Evolutionary conservation across 495 filamentous ascomycete species (phyloP).

Genomic region (Penicillium bovifimosum): DNA sequence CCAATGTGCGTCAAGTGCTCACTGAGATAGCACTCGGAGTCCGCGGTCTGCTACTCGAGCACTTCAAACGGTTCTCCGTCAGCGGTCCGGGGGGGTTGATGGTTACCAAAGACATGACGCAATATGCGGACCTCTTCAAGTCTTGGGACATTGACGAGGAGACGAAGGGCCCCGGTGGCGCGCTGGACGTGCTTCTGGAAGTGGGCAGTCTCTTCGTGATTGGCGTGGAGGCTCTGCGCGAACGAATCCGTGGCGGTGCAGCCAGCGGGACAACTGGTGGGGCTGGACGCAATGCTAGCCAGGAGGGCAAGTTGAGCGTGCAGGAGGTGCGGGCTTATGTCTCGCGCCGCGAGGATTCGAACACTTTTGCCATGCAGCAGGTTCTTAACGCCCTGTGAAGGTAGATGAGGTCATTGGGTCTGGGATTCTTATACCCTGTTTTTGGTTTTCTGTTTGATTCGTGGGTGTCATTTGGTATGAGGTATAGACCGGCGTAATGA

Average conservation of each 20-base stretch:
- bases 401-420: background rate
- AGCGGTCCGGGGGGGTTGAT: constrained; percentile 89
- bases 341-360: constrained; percentile 72
- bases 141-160: constrained; percentile 72
- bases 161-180: constrained; percentile 48
- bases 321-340: constrained; percentile 80
- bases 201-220: constrained; percentile 97
- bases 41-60: constrained; percentile 72
- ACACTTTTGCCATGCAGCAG: constrained; percentile 72
- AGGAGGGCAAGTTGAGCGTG: constrained; percentile 54
- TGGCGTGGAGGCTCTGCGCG: constrained; percentile 78
- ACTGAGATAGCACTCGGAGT: constrained; percentile 82
- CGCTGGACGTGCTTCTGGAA: constrained; percentile 81
- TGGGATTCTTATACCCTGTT: constrained; percentile 3
- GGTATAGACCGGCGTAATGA: constrained; percentile 2
- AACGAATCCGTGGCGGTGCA: constrained; percentile 59
- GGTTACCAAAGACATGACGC: constrained; percentile 92
- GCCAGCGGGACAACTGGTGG: constrained; percentile 25
- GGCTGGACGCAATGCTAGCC: constrained; percentile 19
- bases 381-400: constrained; percentile 57
- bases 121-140: constrained; percentile 76
- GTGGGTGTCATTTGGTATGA: background rate
- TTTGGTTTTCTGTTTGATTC: constrained; percentile 1
- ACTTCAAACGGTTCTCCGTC: constrained; percentile 89
- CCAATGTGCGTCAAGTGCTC: constrained; percentile 70